phyloP scores from a whole-genome alignment of 1,284 basidiomycete species.

The Rugiboletus extremiorientalis region DNA sequence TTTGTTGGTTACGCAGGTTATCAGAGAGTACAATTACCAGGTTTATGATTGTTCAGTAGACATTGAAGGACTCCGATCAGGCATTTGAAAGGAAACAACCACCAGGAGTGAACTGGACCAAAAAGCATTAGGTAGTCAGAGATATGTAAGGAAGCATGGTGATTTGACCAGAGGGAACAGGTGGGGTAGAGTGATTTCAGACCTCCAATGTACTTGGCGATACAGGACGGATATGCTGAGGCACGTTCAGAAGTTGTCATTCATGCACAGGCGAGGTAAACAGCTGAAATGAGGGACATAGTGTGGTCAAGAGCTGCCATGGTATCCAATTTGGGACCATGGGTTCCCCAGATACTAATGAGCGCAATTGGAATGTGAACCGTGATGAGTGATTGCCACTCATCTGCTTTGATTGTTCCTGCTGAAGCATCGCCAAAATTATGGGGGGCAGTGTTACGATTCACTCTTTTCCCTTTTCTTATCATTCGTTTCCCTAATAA shows the following conservation, averaged over 20 bases:
- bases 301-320: not conserved
- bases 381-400: conserved; percentile 33
- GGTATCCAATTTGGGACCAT: not conserved
- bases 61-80: not conserved
- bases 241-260: not conserved
- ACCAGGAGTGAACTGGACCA: conserved; percentile 7
- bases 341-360: conserved; percentile 7
- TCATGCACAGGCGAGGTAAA: conserved; percentile 7
- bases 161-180: not conserved
- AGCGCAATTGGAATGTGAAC: conserved; percentile 35
- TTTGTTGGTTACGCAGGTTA: no score
- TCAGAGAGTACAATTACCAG: no score
- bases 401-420: conserved; percentile 34
- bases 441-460: conserved; percentile 27
- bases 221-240: not conserved
- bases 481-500: no score
- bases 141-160: not conserved
- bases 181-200: no score
- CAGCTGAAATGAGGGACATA: conserved; percentile 9
- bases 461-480: no score
- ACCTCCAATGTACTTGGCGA: not conserved
- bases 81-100: conserved; percentile 8
- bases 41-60: no score
- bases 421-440: conserved; percentile 31
- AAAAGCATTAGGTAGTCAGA: conserved; percentile 9